Percentiles rank a stretch among this genome's conserved stretches.
Evolutionary conservation across 371 early-diverging fungal genomes (phyloP).

Genomic region (Synchytrium microbalum): DNA sequence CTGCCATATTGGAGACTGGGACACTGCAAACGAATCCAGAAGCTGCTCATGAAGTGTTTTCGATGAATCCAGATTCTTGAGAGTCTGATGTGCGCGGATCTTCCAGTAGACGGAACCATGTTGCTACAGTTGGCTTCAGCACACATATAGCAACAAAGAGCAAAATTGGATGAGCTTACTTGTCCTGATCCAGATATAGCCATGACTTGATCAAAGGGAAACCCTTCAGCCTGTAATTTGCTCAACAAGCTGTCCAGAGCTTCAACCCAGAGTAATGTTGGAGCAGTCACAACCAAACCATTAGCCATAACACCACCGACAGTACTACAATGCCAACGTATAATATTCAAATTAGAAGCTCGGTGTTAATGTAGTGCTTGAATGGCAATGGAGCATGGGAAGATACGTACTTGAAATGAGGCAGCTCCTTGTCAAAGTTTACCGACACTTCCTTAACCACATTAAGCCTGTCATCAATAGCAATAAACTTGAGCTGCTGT

Average conservation of each 20-base stretch:
- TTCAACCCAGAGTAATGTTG: constrained; percentile 73
- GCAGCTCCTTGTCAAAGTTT: constrained; percentile 50
- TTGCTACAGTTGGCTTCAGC: constrained; percentile 42
- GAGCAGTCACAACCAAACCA: constrained; percentile 31
- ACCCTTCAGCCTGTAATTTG: constrained; percentile 12
- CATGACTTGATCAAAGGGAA: constrained; percentile 10
- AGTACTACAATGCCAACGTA: constrained; percentile 9
- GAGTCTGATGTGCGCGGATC: constrained; percentile 30
- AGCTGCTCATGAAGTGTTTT: constrained; percentile 46
- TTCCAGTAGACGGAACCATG: constrained; percentile 80
- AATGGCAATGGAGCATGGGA: not conserved
- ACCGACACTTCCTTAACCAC: constrained; percentile 44
- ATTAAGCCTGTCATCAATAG: constrained; percentile 29
- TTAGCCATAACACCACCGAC: constrained; percentile 7
- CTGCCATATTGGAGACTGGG: constrained; percentile 75
- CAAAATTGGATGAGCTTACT: constrained; percentile 7
- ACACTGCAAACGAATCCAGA: constrained; percentile 47
- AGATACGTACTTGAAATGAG: constrained; percentile 34
- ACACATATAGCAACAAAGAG: not conserved
- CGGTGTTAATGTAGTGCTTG: not conserved
- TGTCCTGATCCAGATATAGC: constrained; percentile 17
- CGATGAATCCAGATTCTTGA: constrained; percentile 28
- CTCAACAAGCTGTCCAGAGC: constrained; percentile 57
- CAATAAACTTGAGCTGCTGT: constrained; percentile 66
- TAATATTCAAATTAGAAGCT: not conserved